Evolutionary conservation across 2,329 filamentous ascomycete species (phyloP).

Genomic region (Blastomyces emzantsi): DNA sequence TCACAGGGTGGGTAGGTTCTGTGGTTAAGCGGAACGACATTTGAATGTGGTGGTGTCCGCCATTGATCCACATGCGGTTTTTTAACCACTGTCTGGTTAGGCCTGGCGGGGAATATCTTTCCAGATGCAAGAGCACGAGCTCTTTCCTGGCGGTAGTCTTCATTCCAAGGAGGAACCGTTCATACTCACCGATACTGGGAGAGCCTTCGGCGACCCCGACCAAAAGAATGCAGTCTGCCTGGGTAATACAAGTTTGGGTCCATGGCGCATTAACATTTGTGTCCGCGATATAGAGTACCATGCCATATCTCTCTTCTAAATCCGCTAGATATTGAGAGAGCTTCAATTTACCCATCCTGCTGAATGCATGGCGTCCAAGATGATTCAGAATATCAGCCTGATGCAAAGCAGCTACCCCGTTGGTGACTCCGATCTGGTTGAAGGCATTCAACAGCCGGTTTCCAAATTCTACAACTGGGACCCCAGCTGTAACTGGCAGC

Average conservation of each 20-base stretch:
- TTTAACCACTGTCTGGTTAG: constrained; percentile 81
- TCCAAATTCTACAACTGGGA: constrained; percentile 94
- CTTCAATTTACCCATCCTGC: constrained; percentile 92
- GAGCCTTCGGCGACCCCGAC: constrained; percentile 87
- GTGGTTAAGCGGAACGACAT: constrained; percentile 76
- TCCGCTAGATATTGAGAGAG: constrained; percentile 93
- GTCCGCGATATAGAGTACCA: constrained; percentile 92
- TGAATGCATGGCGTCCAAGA: constrained; percentile 91
- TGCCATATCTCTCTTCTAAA: constrained; percentile 90
- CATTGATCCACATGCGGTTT: constrained; percentile 96
- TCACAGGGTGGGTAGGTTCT: constrained; percentile 65
- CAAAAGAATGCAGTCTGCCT: constrained; percentile 91
- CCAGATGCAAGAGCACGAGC: constrained; percentile 77
- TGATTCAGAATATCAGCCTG: constrained; percentile 92
- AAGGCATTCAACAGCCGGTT: constrained; percentile 79
- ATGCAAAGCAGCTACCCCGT: constrained; percentile 85
- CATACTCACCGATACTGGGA: constrained; percentile 87
- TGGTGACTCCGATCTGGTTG: constrained; percentile 77
- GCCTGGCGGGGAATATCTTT: constrained; percentile 77
- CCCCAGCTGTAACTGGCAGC: constrained; percentile 78
- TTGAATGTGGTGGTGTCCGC: constrained; percentile 93
- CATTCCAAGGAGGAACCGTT: constrained; percentile 90
- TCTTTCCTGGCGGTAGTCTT: constrained; percentile 95
- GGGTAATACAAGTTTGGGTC: constrained; percentile 96
- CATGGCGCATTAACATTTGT: constrained; percentile 95